Evolutionary conservation across 2,329 filamentous ascomycete genomes (phyloP).

Genomic region (Colletotrichum aenigma): DNA sequence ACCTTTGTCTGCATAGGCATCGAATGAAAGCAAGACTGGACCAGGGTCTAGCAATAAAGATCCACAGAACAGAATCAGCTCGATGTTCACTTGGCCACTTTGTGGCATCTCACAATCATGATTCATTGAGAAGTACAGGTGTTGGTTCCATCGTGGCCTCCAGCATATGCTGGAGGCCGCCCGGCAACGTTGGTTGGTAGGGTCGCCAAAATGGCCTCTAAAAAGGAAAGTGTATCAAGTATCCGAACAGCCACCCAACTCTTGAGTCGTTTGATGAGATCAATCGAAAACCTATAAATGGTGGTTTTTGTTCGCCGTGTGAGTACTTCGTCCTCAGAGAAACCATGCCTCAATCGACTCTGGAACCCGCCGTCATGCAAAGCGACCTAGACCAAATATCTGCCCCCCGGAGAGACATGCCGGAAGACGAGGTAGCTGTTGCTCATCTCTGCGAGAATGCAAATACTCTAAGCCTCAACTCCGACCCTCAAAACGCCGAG

Average conservation of each 20-base stretch:
- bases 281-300: not conserved
- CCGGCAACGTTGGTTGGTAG: not conserved
- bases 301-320: not conserved
- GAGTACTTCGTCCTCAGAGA: not conserved
- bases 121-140: not conserved
- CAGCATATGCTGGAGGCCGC: not conserved
- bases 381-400: not conserved
- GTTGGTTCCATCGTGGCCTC: not conserved
- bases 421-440: fast-evolving
- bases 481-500: not conserved
- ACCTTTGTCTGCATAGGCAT: not conserved
- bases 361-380: not conserved
- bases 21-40: not conserved
- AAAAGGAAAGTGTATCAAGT: not conserved
- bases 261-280: not conserved
- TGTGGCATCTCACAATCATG: not conserved
- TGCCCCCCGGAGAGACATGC: fast-evolving
- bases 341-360: not conserved
- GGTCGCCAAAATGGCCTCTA: not conserved
- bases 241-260: not conserved
- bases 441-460: not conserved
- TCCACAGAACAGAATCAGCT: not conserved
- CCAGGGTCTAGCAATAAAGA: too few species aligned
- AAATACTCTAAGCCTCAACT: not conserved
- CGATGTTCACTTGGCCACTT: fast-evolving